Conservation (phyloP, 495 filamentous ascomycete species). For the Lasiosphaeriaceae sp. region DNA sequence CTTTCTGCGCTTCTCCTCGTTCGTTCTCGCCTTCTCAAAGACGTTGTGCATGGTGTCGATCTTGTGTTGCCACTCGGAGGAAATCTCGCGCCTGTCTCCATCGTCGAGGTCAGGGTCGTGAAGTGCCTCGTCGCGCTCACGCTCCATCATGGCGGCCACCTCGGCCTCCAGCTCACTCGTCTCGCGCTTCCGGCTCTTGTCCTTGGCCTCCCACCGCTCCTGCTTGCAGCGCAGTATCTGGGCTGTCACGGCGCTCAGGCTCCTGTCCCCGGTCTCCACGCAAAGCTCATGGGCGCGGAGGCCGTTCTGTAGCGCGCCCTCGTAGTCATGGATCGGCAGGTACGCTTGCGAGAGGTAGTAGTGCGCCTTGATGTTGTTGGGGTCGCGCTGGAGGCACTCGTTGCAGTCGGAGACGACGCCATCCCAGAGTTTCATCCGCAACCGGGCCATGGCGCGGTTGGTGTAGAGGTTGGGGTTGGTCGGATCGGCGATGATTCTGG, state of each 20-base stretch:
- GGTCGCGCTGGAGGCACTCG: constrained; percentile 62
- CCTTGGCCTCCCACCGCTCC: constrained; percentile 59
- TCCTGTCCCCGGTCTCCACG: constrained; percentile 53
- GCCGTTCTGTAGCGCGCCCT: constrained; percentile 70
- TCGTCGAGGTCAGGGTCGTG: constrained; percentile 33
- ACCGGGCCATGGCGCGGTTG: constrained; percentile 83
- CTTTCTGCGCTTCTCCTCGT: constrained; percentile 52
- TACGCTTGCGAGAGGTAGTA: constrained; percentile 83
- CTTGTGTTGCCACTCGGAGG: constrained; percentile 57
- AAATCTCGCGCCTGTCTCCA: constrained; percentile 46
- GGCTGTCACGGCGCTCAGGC: constrained; percentile 59
- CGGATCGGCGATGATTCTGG: constrained; percentile 56
- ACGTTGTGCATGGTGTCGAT: constrained; percentile 52
- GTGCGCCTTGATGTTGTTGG: constrained; percentile 72
- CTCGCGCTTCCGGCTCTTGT: constrained; percentile 43
- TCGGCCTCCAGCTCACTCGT: constrained; percentile 53
- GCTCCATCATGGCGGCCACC: constrained; percentile 39
- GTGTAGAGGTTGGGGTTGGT: constrained; percentile 67
- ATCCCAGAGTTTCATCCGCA: constrained; percentile 68
- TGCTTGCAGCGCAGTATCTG: constrained; percentile 78
- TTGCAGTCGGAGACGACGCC: constrained; percentile 77
- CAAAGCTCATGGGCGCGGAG: constrained; percentile 71
- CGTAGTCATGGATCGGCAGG: constrained; percentile 65
- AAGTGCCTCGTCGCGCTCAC: constrained; percentile 27
- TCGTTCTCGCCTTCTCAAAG: constrained; percentile 56